Evolutionary conservation across 805 yeast genomes (phyloP), one percentile per base, ranked within the genome.

Genomic region (Yarrowia bubula): DNA sequence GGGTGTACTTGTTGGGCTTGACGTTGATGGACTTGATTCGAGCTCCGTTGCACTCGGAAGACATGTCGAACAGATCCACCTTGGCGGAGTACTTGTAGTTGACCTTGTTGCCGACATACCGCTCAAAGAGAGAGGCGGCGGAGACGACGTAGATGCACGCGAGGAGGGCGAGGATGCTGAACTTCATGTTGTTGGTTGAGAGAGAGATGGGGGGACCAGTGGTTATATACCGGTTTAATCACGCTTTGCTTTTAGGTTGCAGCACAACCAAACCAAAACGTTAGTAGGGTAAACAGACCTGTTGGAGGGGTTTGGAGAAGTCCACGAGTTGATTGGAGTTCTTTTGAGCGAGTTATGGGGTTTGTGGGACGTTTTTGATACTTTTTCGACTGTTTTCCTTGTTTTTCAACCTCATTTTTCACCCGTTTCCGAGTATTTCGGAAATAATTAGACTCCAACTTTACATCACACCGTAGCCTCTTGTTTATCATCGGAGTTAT

Each of bases 71-170:
- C 32, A 57, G 41, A 18, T 57, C 63, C 41, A 57, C 63, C 63
- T 57, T 57, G 63, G 63, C 63, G 42, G 63, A 57, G 63, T 57
- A 57, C 63, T 57, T 57, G 63, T 57, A 57, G 63, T 57, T 57
- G 63, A 57, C 63, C 63, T 57, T 57, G 63, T 57, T 57, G 48
- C 63, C 63, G 17, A 57, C 18, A 50, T 57, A 57, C 42, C 63
- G 63, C 63, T 57, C 63, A 33, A 42, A 57, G 10, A 57, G 63
- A 1, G 63, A 57, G 39, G 63, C 63, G 14, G 63, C 63, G 42
- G 42, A 50, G 41, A 57, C 63, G 11, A 57, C 42, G 63, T 57
- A 57, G 63, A 57, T 57, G 63, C 63, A 57, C 18, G 63, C 63
- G 50, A 57, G 50, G 18, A 57, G 32, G 50, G 43, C 63, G 32